These are phyloP conservation scores for Xylaria sp. DNA, from an alignment of 2,329 filamentous ascomycete genomes.

Conservation along the genomic window DNA sequence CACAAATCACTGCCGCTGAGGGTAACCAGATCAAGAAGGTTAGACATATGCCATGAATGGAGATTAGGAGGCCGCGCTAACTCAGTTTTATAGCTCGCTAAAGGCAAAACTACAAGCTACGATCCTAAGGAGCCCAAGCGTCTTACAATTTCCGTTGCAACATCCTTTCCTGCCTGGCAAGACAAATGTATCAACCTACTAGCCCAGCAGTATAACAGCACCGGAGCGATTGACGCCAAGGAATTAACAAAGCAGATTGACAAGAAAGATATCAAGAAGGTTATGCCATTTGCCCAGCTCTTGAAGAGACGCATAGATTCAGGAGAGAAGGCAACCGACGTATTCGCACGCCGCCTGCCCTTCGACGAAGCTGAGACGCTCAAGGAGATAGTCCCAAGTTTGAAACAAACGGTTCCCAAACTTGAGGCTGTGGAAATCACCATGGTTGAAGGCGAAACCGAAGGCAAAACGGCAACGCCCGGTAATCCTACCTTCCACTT, in stretches of 20 bases:
- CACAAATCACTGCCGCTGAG: constrained; percentile 88
- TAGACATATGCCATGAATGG: constrained; percentile 24
- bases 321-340: constrained; percentile 72
- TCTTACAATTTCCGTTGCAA: constrained; percentile 85
- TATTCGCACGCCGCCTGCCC: constrained; percentile 84
- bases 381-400: constrained; percentile 78
- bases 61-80: constrained; percentile 12
- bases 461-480: constrained; percentile 72
- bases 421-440: constrained; percentile 36
- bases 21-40: constrained; percentile 86
- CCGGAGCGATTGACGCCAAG: constrained; percentile 65
- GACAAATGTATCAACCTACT: constrained; percentile 87
- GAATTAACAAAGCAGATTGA: constrained; percentile 51
- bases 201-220: constrained; percentile 54
- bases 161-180: constrained; percentile 89
- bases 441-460: constrained; percentile 63
- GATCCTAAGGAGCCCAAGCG: constrained; percentile 94
- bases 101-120: constrained; percentile 87
- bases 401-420: constrained; percentile 76
- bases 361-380: constrained; percentile 88
- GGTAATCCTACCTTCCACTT: constrained; percentile 86
- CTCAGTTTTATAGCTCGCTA: constrained; percentile 59
- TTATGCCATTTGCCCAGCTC: constrained; percentile 93
- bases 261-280: constrained; percentile 86
- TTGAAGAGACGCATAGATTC: constrained; percentile 85